Base-by-base conservation (phyloP, 164 flowering plant species). In the Piper longum region DNA sequence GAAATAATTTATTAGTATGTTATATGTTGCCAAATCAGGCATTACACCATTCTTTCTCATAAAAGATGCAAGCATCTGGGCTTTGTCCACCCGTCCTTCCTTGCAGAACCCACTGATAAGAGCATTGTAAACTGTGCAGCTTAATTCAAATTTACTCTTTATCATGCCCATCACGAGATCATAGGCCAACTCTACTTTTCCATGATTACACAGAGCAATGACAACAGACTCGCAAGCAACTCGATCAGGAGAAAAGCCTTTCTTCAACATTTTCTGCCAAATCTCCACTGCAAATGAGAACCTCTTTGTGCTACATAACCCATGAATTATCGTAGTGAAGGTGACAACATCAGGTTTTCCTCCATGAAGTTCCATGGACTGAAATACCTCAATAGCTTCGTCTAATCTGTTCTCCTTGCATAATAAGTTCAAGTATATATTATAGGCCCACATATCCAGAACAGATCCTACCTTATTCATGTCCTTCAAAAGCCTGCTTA, bases 161-260 rank as follows among this genome's bases (percentile, higher is more conserved):
- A 89, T 67, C 48, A 67, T 67, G 60, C 76, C 88, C 62, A 83
- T 59, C 1, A 80, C 74, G 68, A 88, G 84, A 64, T 91, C 96
- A 80, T 95, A 95, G 14, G 96, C 97, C 72, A 83, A 81, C 75
- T 91, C 96, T 69, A 87, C 96, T 71, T 86, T 87, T 64, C 89
- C 85, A 66, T 66, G 70, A 18, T 60, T 68, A 71, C 86, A 85
- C 66, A 95, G 72, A 60, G 95, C 87, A 56, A 87, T 72, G 69
- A 87, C 87, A 67, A 95, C 74, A 4, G 93, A 78, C 55, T 83
- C 74, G 66, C 96, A 95, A 4, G 97, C 85, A 57, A 75, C 80
- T 66, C 36, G 61, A 74, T 95, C 99, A 0, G 93, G 90, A 7
- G 0, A 56, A 45, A 80, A 12, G 62, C 93, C 89, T 44, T 69